Evolutionary conservation across 805 yeast genomes (phyloP).

Genomic region (Starmera quercuum): DNA sequence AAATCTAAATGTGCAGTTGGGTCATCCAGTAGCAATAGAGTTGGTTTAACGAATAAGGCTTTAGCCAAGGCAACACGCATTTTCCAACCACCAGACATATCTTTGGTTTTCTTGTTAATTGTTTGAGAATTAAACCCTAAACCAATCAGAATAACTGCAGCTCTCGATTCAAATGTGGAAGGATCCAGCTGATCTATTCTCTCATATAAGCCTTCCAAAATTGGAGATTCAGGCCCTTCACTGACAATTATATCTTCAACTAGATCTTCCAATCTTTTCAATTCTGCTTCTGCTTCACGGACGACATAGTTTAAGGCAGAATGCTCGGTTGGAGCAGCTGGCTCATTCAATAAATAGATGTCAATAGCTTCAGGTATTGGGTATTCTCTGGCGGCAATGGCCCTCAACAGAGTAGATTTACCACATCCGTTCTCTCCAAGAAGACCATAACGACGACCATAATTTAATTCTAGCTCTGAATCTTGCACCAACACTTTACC

Average conservation of each 20-base stretch:
- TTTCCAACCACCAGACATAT: constrained; percentile 99
- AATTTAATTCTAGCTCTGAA: constrained; percentile 85
- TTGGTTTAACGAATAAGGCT: constrained; percentile 97
- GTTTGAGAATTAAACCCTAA: constrained; percentile 88
- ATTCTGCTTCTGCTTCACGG: constrained; percentile 89
- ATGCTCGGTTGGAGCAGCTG: constrained; percentile 89
- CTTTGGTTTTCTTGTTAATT: constrained; percentile 89
- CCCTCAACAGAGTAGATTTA: constrained; percentile 89
- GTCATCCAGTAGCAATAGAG: constrained; percentile 88
- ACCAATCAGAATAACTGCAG: constrained; percentile 93
- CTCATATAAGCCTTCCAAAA: constrained; percentile 86
- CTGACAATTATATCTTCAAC: constrained; percentile 85
- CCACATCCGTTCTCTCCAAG: constrained; percentile 99
- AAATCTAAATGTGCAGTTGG: constrained; percentile 99
- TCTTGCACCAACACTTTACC: constrained; percentile 96
- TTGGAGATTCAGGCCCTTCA: constrained; percentile 89
- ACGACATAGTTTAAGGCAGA: constrained; percentile 96
- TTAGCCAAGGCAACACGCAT: constrained; percentile 99
- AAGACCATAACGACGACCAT: constrained; percentile 95
- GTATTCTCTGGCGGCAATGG: constrained; percentile 92
- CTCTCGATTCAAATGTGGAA: constrained; percentile 90
- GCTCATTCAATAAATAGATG: constrained; percentile 90
- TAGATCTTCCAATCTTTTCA: constrained; percentile 82
- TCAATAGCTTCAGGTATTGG: constrained; percentile 92
- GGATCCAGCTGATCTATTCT: constrained; percentile 96